phyloP scores from a whole-genome alignment of 331 rosid genomes.

The Phaseolus coccineus region DNA sequence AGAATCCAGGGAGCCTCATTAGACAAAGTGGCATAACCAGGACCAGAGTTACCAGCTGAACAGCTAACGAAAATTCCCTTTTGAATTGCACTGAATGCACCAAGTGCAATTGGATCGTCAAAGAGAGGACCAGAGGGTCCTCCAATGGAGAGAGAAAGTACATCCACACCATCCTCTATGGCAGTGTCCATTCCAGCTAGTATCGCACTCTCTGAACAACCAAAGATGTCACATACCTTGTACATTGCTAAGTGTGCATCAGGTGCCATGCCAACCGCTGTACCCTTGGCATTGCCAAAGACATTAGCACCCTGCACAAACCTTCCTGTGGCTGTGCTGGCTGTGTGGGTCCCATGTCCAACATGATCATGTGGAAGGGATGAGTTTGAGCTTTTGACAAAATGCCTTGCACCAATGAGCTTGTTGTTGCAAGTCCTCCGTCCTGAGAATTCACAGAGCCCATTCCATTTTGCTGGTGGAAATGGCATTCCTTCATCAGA shows the following conservation, averaged over 20 bases:
- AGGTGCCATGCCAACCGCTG: slow-evolving; percentile 77
- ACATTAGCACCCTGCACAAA: slow-evolving; percentile 52
- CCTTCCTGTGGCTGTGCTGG: slow-evolving; percentile 74
- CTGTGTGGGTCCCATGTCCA: slow-evolving; percentile 86
- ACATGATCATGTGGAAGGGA: slow-evolving; percentile 54
- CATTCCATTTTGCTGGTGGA: slow-evolving; percentile 85
- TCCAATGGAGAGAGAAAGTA: slow-evolving; percentile 76
- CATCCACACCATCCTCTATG: slow-evolving; percentile 71
- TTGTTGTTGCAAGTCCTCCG: slow-evolving; percentile 61
- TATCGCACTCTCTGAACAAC: slow-evolving; percentile 58
- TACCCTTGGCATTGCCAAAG: slow-evolving; percentile 67
- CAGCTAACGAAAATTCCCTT: slow-evolving; percentile 79
- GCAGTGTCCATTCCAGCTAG: slow-evolving; percentile 59
- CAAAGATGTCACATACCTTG: slow-evolving; percentile 47
- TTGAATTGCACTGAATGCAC: slow-evolving; percentile 66
- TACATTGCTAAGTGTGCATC: slow-evolving; percentile 73
- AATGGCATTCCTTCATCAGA: slow-evolving; percentile 42
- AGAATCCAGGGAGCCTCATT: slow-evolving; percentile 88
- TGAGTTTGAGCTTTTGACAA: slow-evolving; percentile 34
- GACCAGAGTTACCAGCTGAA: slow-evolving; percentile 69
- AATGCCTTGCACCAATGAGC: slow-evolving; percentile 54
- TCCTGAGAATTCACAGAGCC: slow-evolving; percentile 64
- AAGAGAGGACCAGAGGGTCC: slow-evolving; percentile 44
- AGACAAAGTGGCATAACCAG: slow-evolving; percentile 37
- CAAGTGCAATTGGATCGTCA: slow-evolving; percentile 54